Evolutionary conservation across 2,329 filamentous ascomycete species (phyloP).

Genomic region (Aspergillus neoniger): DNA sequence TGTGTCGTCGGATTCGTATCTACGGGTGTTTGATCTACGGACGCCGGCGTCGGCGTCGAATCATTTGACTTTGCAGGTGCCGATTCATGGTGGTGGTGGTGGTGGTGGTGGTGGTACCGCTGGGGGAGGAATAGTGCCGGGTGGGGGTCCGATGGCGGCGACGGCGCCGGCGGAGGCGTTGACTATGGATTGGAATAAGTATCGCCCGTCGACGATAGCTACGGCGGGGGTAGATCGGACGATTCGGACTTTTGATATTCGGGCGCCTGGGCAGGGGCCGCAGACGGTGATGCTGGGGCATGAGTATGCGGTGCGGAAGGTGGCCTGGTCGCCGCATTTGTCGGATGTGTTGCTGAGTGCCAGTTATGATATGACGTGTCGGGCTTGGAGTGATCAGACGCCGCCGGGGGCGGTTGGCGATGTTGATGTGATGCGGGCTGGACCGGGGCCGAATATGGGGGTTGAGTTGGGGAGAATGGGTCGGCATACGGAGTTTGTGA

Average conservation of each 20-base stretch:
- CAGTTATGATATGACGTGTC: conserved; percentile 97
- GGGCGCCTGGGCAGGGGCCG: conserved; percentile 72
- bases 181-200: conserved; percentile 99
- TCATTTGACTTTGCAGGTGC: conserved; percentile 79
- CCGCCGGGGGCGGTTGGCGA: conserved; percentile 37
- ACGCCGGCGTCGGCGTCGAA: conserved; percentile 84
- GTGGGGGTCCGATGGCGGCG: conserved; percentile 42
- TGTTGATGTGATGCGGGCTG: conserved; percentile 41
- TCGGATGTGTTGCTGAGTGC: conserved; percentile 82
- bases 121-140: conserved; percentile 51
- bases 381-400: conserved; percentile 86
- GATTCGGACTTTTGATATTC: conserved; percentile 87
- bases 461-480: conserved; percentile 84
- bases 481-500: conserved; percentile 91
- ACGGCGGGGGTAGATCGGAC: conserved; percentile 85
- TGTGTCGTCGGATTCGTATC: conserved; percentile 83
- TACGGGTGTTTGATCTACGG: conserved; percentile 89
- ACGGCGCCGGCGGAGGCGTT: conserved; percentile 75
- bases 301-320: conserved; percentile 81
- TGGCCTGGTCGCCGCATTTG: conserved; percentile 94
- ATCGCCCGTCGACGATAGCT: conserved; percentile 79
- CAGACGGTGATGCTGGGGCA: conserved; percentile 77
- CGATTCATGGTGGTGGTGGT: conserved; percentile 70
- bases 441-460: conserved; percentile 53
- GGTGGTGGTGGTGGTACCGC: conserved; percentile 48